A percentile compares a stretch with the other conserved stretches of the same genome.
Evolutionary conservation across 805 yeast species (phyloP).

Genomic region (Saccharomycopsis selenospora): DNA sequence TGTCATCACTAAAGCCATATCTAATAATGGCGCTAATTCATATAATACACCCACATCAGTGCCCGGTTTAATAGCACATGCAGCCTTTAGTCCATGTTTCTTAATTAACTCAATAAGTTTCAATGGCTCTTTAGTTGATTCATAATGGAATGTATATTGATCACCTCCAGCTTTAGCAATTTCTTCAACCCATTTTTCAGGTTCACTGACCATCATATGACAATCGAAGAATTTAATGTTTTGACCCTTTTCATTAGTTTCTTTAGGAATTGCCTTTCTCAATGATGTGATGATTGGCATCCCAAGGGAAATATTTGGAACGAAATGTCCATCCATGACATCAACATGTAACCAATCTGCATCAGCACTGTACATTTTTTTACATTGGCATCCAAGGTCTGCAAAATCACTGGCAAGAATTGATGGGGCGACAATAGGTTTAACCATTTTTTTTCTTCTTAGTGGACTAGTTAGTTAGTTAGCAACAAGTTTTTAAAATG

Average conservation of each 20-base stretch:
- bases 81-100: constrained; percentile 80
- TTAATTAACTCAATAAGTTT: constrained; percentile 71
- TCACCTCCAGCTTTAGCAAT: constrained; percentile 93
- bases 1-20: constrained; percentile 96
- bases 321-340: constrained; percentile 98
- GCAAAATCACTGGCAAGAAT: constrained; percentile 90
- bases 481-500: no score
- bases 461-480: no score
- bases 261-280: constrained; percentile 65
- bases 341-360: constrained; percentile 98
- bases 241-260: constrained; percentile 28
- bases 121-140: constrained; percentile 75
- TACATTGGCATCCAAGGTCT: constrained; percentile 81
- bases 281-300: constrained; percentile 79
- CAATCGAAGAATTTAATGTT: constrained; percentile 64
- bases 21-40: constrained; percentile 69
- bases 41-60: constrained; percentile 79
- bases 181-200: constrained; percentile 90
- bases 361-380: constrained; percentile 64
- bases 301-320: constrained; percentile 92
- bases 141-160: constrained; percentile 93
- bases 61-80: constrained; percentile 90
- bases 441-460: constrained; percentile 64
- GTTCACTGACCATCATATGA: constrained; percentile 95
- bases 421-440: constrained; percentile 87